Conservation (phyloP, 2,329 filamentous ascomycete species). For the Lachnellula suecica region DNA sequence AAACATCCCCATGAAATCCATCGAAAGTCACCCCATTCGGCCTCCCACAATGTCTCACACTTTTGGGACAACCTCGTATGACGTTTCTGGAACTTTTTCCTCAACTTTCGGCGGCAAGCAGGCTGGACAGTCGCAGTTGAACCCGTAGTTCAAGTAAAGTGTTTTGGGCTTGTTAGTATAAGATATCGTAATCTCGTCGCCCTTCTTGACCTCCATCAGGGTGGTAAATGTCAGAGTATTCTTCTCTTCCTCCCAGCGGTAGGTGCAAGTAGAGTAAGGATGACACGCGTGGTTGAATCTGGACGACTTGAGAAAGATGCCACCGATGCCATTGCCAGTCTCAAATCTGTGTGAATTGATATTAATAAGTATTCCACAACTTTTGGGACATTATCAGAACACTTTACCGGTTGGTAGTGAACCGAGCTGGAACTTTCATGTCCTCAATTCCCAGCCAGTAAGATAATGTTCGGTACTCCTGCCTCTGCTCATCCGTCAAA, state of each 20-base stretch:
- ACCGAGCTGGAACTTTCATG: slow-evolving; percentile 23
- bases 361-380: neutral
- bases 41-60: neutral
- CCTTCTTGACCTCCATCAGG: slow-evolving; percentile 37
- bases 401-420: slow-evolving; percentile 31
- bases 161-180: slow-evolving; percentile 42
- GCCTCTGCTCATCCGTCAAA: slow-evolving; percentile 18
- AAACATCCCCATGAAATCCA: no score
- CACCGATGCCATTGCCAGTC: slow-evolving; percentile 17
- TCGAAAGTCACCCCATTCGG: neutral
- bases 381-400: neutral
- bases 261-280: slow-evolving; percentile 44
- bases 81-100: neutral
- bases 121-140: slow-evolving; percentile 49
- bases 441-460: slow-evolving; percentile 13
- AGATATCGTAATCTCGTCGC: slow-evolving; percentile 51
- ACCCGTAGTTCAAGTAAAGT: slow-evolving; percentile 49
- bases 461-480: slow-evolving; percentile 20
- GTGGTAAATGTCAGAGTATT: slow-evolving; percentile 43
- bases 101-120: slow-evolving; percentile 31
- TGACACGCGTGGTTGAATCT: slow-evolving; percentile 60
- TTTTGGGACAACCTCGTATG: neutral
- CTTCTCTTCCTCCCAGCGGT: slow-evolving; percentile 30
- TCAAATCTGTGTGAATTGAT: slow-evolving; percentile 17
- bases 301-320: slow-evolving; percentile 50